A percentile compares a stretch with the other conserved stretches of the same genome.
These are phyloP conservation scores for Cyclotella kingstonii DNA, from an alignment of 108 stramenopile genomes.

Conservation along the genomic window DNA sequence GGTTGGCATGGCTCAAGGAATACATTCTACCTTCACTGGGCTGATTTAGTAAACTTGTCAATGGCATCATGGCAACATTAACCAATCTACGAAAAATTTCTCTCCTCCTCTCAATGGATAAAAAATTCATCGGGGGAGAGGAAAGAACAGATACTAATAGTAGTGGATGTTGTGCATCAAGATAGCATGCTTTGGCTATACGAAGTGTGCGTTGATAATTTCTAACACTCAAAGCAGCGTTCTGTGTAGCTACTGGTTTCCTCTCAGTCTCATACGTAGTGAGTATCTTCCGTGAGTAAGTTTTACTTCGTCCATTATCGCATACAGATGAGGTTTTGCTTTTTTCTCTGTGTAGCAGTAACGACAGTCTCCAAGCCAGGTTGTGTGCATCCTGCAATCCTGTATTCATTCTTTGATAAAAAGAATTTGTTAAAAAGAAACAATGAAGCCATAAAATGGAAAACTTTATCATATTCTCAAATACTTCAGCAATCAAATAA, in stretches of 20 bases:
- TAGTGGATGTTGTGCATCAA: slow-evolving; percentile 71
- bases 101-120: slow-evolving; percentile 49
- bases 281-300: no score
- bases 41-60: slow-evolving; percentile 42
- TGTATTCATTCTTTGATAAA: no score
- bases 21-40: not conserved
- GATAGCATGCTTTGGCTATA: slow-evolving; percentile 71
- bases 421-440: no score
- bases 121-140: slow-evolving; percentile 39
- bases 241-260: slow-evolving; percentile 71
- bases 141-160: slow-evolving; percentile 49
- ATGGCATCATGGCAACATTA: slow-evolving; percentile 58
- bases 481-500: no score
- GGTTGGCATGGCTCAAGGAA: slow-evolving; percentile 43
- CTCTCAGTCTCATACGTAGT: slow-evolving; percentile 72
- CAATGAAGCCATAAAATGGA: no score
- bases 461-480: no score
- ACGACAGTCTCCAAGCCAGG: slow-evolving; percentile 86
- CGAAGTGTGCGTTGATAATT: slow-evolving; percentile 83
- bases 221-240: slow-evolving; percentile 85
- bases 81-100: slow-evolving; percentile 58
- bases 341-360: slow-evolving; percentile 9
- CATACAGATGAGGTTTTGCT: no score
- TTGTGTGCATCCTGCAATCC: slow-evolving; percentile 92
- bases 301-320: no score